Evolutionary conservation across 495 filamentous ascomycete species (phyloP), one percentile per base, ranked within the genome.

Genomic region (Neurospora sp.): DNA sequence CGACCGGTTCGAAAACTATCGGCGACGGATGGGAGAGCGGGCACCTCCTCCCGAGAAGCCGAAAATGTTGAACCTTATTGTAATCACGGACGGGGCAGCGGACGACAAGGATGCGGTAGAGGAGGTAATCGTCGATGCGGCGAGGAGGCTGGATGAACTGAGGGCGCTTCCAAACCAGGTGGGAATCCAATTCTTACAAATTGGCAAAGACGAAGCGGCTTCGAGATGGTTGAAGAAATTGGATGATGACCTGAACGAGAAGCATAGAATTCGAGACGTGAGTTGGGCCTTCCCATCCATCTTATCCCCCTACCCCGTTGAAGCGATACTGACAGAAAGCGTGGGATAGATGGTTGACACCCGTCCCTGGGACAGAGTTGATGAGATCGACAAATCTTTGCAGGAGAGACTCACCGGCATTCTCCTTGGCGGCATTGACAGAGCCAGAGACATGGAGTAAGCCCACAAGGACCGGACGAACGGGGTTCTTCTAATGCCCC

Each of bases 101-200:
- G 89, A 87, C 2, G 93, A 96, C 75, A 92, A 96, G 74, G 74
- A 75, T 39, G 40, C 37, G 73, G 80, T 80, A 3, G 91, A 93
- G 78, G 85, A 82, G 59, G 82, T 91, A 3, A 88, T 97, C 70
- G 82, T 91, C 22, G 76, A 82, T 4, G 87, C 87, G 0, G 94
- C 93, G 0, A 84, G 86, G 79, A 87, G 84, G 74, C 81, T 97
- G 3, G 93, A 97, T 75, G 81, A 80, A 27, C 79, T 89, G 9
- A 85, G 89, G n/a, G 92, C 92, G 5, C 86, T 89, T 59, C 84
- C 90, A 39, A 91, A 91, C 84, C 94, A 97, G 81, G 84, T 96
- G 3, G 93, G 94, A 4, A 89, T 97, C 69, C 94, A 97, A 77
- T 94, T 97, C 78, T 92, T 97, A 81, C 93, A 95, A 81, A 89